phyloP scores from a whole-genome alignment of 2,329 filamentous ascomycete genomes.

The Botrytis tulipae region DNA sequence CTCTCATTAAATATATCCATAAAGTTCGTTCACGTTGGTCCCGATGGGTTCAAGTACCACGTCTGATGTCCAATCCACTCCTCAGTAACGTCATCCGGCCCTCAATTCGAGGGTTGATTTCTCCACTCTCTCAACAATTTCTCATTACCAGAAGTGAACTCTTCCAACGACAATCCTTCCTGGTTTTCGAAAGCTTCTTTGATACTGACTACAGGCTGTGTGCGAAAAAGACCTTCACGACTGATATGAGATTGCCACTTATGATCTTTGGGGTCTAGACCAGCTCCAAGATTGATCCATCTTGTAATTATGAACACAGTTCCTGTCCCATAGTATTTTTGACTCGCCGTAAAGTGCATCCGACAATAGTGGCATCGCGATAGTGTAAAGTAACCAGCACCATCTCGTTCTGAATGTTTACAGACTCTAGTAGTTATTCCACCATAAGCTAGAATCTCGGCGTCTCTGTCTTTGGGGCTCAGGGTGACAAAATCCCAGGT shows the following conservation, averaged over 20 bases:
- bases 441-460: not conserved
- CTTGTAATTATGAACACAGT: constrained; percentile 21
- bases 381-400: constrained; percentile 17
- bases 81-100: constrained; percentile 13
- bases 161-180: constrained; percentile 16
- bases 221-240: not conserved
- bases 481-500: constrained; percentile 25
- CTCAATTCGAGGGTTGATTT: not conserved
- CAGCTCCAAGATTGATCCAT: constrained; percentile 24
- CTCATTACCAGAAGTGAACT: constrained; percentile 16
- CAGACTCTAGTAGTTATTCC: constrained; percentile 9
- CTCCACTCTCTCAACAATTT: constrained; percentile 16
- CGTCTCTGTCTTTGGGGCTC: constrained; percentile 19
- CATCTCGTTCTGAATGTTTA: constrained; percentile 19
- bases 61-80: constrained; percentile 7
- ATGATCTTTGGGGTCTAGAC: constrained; percentile 17
- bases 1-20: not conserved
- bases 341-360: constrained; percentile 26
- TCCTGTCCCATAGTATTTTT: constrained; percentile 23
- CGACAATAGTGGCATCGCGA: constrained; percentile 22
- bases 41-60: constrained; percentile 9
- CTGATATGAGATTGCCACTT: constrained; percentile 23
- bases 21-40: not conserved
- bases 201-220: constrained; percentile 2
- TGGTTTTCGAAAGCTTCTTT: constrained; percentile 19